These are phyloP conservation scores for Ustilago xerochloae DNA, from an alignment of 1,284 basidiomycete genomes.

Conservation along the genomic window DNA sequence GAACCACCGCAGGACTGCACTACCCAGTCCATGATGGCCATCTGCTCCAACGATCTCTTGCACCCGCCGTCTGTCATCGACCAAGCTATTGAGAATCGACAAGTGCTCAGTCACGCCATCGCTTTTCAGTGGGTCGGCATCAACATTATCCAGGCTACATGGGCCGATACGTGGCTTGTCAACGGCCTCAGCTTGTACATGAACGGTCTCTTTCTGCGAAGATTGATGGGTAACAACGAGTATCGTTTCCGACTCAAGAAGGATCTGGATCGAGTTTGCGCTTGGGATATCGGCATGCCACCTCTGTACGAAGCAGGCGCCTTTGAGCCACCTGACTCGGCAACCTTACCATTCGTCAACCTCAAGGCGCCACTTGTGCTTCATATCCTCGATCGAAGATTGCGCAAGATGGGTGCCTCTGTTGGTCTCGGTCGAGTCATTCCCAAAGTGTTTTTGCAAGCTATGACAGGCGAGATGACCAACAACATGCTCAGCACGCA, in stretches of 20 bases:
- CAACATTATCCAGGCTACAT: constrained; percentile 93
- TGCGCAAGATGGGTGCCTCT: constrained; percentile 94
- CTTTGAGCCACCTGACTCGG: constrained; percentile 75
- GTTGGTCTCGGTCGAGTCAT: constrained; percentile 93
- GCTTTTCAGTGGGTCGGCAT: constrained; percentile 98
- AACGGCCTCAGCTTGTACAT: constrained; percentile 93
- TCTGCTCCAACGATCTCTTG: constrained; percentile 84
- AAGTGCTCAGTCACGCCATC: constrained; percentile 80
- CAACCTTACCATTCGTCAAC: constrained; percentile 78
- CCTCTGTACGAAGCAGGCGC: constrained; percentile 90
- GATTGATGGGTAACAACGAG: constrained; percentile 94
- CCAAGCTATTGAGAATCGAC: constrained; percentile 89
- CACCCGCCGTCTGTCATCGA: constrained; percentile 91
- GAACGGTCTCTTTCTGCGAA: constrained; percentile 85
- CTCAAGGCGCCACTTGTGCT: constrained; percentile 94
- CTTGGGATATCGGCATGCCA: constrained; percentile 86
- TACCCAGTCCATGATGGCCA: constrained; percentile 84
- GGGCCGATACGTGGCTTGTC: constrained; percentile 95
- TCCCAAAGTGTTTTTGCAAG: constrained; percentile 92
- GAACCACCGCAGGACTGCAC: constrained; percentile 77
- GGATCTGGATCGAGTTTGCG: constrained; percentile 93
- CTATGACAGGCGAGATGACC: constrained; percentile 87
- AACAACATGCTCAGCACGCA: constrained; percentile 86
- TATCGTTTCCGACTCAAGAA: constrained; percentile 95
- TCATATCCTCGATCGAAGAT: constrained; percentile 90